phyloP scores from a whole-genome alignment of 495 filamentous ascomycete species.

The Patellaria atrata region DNA sequence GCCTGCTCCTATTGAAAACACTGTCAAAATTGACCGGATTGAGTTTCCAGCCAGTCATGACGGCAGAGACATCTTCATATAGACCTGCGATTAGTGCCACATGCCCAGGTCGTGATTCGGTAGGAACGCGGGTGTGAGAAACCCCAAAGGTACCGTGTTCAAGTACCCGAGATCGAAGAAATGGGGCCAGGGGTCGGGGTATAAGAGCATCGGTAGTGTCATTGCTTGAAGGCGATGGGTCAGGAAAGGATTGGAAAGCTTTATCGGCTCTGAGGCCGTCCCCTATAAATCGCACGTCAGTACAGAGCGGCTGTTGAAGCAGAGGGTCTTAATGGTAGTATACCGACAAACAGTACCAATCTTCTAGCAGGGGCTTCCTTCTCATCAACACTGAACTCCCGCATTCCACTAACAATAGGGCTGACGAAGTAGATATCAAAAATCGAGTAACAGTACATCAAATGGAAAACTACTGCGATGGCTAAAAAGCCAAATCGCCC shows the following conservation, averaged over 20 bases:
- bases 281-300: conserved; percentile 31
- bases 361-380: conserved; percentile 71
- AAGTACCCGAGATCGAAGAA: conserved; percentile 76
- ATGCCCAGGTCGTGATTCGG: conserved; percentile 93
- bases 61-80: conserved; percentile 96
- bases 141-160: conserved; percentile 95
- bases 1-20: conserved; percentile 89
- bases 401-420: conserved; percentile 94
- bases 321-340: conserved; percentile 16
- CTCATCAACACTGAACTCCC: conserved; percentile 55
- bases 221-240: conserved; percentile 60
- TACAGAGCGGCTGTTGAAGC: background rate
- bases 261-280: conserved; percentile 97
- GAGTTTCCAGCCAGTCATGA: conserved; percentile 96
- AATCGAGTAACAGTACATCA: conserved; percentile 91
- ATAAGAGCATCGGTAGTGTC: conserved; percentile 33
- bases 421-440: conserved; percentile 99
- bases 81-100: conserved; percentile 94
- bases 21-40: conserved; percentile 99
- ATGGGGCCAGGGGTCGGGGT: conserved; percentile 75
- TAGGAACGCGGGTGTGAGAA: conserved; percentile 94
- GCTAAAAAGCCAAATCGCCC: conserved; percentile 78
- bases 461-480: conserved; percentile 84
- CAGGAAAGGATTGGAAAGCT: conserved; percentile 85
- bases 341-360: conserved; percentile 87